Percentiles rank a stretch among this genome's conserved stretches.
These are phyloP conservation scores for Larix kaempferi DNA, from an alignment of 75 land plant genomes.

Conservation along the genomic window DNA sequence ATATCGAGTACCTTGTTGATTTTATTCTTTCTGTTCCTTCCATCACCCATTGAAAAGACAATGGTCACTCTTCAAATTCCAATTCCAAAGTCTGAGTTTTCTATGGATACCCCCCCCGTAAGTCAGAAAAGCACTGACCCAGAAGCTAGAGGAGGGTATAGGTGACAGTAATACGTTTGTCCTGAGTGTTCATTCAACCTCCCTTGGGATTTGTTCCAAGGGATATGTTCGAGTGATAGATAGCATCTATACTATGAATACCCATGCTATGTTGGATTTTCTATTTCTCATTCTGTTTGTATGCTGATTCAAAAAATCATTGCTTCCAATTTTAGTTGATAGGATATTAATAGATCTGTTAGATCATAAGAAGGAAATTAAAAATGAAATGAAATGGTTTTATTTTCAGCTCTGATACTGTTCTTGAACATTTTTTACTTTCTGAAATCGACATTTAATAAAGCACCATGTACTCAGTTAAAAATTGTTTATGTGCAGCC, in stretches of 20 bases:
- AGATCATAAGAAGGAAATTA: not conserved
- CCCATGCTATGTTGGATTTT: not conserved
- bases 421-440: slow-evolving; percentile 1
- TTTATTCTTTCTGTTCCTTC: no score
- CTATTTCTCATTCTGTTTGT: not conserved
- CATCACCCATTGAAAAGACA: no score
- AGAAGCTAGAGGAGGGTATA: no score
- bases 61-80: no score
- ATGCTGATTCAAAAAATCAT: not conserved
- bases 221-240: no score
- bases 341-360: not conserved
- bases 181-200: no score
- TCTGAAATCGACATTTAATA: slow-evolving; percentile 3
- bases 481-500: slow-evolving; percentile 43
- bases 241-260: not conserved
- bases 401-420: not conserved
- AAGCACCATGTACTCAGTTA: not conserved
- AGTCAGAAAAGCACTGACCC: no score
- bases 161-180: no score
- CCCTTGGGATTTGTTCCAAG: no score
- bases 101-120: no score
- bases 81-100: no score
- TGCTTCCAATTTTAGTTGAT: not conserved
- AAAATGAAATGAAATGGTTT: not conserved
- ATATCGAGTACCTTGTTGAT: no score